phyloP scores from a whole-genome alignment of 108 stramenopile species.

The Licmophora abbreviata region DNA sequence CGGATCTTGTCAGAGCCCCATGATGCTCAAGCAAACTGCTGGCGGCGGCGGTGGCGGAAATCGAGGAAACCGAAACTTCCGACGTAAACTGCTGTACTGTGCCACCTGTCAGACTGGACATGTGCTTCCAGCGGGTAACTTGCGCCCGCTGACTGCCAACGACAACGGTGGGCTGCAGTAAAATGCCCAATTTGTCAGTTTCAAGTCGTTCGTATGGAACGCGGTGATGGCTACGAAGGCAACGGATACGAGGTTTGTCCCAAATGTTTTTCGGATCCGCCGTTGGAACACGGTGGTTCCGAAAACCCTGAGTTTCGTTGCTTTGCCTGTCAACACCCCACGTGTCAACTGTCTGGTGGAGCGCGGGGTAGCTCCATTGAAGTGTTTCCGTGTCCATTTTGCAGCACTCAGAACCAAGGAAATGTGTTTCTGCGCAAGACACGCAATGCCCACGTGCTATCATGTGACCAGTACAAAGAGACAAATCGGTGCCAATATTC shows the following conservation, averaged over 20 bases:
- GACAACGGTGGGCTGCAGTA: slow-evolving; percentile 30
- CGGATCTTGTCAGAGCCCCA: slow-evolving; percentile 51
- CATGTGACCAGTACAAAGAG: slow-evolving; percentile 53
- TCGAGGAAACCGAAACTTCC: slow-evolving; percentile 16
- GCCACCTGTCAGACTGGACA: slow-evolving; percentile 47
- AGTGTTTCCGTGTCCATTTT: slow-evolving; percentile 77
- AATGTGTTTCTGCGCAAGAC: slow-evolving; percentile 48
- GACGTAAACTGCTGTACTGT: slow-evolving; percentile 60
- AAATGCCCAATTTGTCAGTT: slow-evolving; percentile 77
- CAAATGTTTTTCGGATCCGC: slow-evolving; percentile 69
- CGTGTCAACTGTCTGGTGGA: slow-evolving; percentile 60
- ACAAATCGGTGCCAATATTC: slow-evolving; percentile 46
- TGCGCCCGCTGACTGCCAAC: slow-evolving; percentile 41
- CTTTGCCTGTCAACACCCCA: slow-evolving; percentile 63
- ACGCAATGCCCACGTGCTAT: slow-evolving; percentile 43
- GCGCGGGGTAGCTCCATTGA: slow-evolving; percentile 57
- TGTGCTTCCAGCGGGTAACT: slow-evolving; percentile 46
- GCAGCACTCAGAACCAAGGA: slow-evolving; percentile 15
- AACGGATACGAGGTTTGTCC: slow-evolving; percentile 68
- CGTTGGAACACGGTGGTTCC: slow-evolving; percentile 57
- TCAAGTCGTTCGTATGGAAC: slow-evolving; percentile 49
- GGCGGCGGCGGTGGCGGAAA: slow-evolving; percentile 5
- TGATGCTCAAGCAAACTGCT: slow-evolving; percentile 50
- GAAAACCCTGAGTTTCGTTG: slow-evolving; percentile 50
- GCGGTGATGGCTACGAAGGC: slow-evolving; percentile 54